A percentile compares a stretch with the other conserved stretches of the same genome.
phyloP scores from a whole-genome alignment of 108 stramenopile genomes.

The Nannochloropsis salina region DNA sequence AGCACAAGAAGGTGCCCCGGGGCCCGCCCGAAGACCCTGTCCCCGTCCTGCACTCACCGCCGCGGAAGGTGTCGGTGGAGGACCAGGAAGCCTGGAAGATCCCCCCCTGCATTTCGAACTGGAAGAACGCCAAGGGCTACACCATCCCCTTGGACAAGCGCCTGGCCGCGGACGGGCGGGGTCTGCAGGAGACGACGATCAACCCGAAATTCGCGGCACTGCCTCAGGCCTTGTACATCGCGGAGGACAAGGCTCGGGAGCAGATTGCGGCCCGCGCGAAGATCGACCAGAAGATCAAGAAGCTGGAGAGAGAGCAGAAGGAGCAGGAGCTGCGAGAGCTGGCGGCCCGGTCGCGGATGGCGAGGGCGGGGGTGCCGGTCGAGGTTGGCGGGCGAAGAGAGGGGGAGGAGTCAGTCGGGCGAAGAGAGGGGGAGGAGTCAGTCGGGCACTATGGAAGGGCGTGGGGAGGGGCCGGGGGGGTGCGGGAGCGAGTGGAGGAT shows the following conservation, averaged over 20 bases:
- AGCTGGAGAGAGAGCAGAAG: conserved; percentile 74
- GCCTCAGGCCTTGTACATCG: conserved; percentile 84
- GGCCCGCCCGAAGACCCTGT: conserved; percentile 86
- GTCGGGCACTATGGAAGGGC: conserved; percentile 40
- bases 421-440: conserved; percentile 18
- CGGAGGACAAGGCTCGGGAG: conserved; percentile 87
- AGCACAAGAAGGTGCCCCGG: conserved; percentile 87
- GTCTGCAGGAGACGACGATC: conserved; percentile 79
- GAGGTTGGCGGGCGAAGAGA: conserved; percentile 8
- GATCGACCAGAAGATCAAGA: conserved; percentile 75
- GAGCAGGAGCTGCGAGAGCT: conserved; percentile 86
- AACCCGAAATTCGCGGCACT: conserved; percentile 92
- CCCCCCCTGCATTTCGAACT: conserved; percentile 94
- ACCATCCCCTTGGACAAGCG: conserved; percentile 98
- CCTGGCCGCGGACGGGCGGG: conserved; percentile 94
- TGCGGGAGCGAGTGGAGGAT: background rate
- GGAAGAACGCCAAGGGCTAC: conserved; percentile 95
- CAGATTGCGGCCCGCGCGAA: conserved; percentile 81
- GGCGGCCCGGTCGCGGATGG: conserved; percentile 80
- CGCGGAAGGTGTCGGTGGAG: conserved; percentile 56
- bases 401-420: conserved; percentile 16
- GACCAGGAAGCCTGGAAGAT: conserved; percentile 87
- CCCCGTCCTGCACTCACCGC: conserved; percentile 58
- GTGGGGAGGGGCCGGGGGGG: background rate
- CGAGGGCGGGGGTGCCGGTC: conserved; percentile 58